A percentile compares a stretch with the other conserved stretches of the same genome.
Conservation (phyloP, 805 yeast genomes). For the Wickerhamomyces mucosus region DNA sequence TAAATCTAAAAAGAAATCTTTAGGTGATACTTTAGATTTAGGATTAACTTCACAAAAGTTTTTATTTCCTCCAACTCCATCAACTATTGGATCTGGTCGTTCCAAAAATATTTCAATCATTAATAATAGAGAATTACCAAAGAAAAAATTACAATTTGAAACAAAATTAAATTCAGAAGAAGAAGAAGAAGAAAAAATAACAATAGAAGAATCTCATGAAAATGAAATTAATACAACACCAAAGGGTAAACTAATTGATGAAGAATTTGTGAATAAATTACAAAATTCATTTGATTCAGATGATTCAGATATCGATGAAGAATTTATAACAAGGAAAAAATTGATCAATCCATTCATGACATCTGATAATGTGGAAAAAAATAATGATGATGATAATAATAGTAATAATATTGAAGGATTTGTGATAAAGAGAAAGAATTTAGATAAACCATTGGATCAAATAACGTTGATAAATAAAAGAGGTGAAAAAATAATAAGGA, state of each 20-base stretch:
- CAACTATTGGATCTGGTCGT: slow-evolving; percentile 21
- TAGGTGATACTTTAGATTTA: background rate
- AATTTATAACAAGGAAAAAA: slow-evolving; percentile 7
- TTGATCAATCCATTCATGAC: slow-evolving; percentile 17
- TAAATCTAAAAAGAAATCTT: background rate
- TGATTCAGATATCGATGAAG: slow-evolving; percentile 13
- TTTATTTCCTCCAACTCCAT: slow-evolving; percentile 22
- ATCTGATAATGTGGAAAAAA: background rate
- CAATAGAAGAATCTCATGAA: too few relatives aligned
- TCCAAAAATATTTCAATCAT: slow-evolving; percentile 7
- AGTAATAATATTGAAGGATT: too few relatives aligned
- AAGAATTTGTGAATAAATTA: slow-evolving; percentile 7
- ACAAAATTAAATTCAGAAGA: slow-evolving; percentile 5
- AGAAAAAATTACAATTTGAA: slow-evolving; percentile 5
- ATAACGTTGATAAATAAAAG: slow-evolving; percentile 24
- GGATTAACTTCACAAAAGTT: slow-evolving; percentile 9
- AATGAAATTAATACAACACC: too few relatives aligned
- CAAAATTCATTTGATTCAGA: slow-evolving; percentile 6
- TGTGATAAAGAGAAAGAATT: slow-evolving; percentile 6
- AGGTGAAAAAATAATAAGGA: slow-evolving; percentile 21
- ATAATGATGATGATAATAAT: too few relatives aligned
- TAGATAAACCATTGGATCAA: slow-evolving; percentile 13
- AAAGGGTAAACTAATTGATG: slow-evolving; percentile 14
- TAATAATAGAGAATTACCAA: slow-evolving; percentile 4
- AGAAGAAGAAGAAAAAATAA: too few relatives aligned